Base-by-base conservation (phyloP, 108 stramenopile genomes). In the Cyclotella kingstonii region DNA sequence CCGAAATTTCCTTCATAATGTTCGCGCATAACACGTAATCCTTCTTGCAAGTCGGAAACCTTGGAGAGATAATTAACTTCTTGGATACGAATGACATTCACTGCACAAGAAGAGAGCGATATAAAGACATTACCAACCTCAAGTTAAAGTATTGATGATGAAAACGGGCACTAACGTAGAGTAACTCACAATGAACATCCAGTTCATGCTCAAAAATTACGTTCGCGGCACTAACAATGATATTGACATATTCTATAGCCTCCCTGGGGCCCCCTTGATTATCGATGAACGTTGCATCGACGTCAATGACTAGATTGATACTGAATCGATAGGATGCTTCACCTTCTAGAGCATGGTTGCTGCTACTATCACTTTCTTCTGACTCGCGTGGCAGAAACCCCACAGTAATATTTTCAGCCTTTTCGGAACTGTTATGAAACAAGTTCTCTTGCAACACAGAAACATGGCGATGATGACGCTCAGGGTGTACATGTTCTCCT, bases 161-260 rank as follows among this genome's bases (percentile, higher is more conserved):
- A n/a, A n/a, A n/a, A n/a, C n/a, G n/a, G n/a, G 9, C 11, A 11
- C 36, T 11, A 36, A 36, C 7, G 9, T 11, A 36, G 11, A 7
- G 36, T 36, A 9, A 36, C 36, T 36, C 36, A 36, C 36, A 50
- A 28, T 50, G 49, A 18, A 21, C 46, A 17, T 40, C 60, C n/a
- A 62, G 31, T 26, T 62, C 60, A 36, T 62, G 48, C 27, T 49
- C 48, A 6, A 62, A 29, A 26, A 62, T 62, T 1, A 43, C 36
- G 30, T 62, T 62, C 48, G 60, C 60, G 5, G 30, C 36, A 14
- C 39, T 49, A 2, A 62, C 36, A 0, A 62, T 12, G 15, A 62
- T 49, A 23, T 62, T 62, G 30, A 62, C 47, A 22, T 62, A 62
- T 29, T 62, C 60, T 21, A 62, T 49, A 1, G 60, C 60, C 25